Conservation (phyloP, 2,329 filamentous ascomycete genomes). For the Blastomyces emzantsi region DNA sequence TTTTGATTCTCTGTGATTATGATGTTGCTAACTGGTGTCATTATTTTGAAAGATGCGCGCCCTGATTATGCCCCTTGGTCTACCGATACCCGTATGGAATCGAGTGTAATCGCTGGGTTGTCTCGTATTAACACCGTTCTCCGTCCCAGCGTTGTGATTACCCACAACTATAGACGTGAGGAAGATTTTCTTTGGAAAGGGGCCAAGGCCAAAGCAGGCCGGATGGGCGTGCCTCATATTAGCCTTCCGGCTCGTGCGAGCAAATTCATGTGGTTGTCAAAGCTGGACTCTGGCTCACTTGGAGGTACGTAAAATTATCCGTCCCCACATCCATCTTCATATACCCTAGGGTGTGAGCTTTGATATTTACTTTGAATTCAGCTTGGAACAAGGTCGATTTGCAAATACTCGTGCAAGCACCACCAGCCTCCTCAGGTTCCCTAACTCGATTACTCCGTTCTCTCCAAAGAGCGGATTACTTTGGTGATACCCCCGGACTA, state of each 20-base stretch:
- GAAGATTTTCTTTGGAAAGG: conserved; percentile 58
- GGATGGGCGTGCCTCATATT: conserved; percentile 55
- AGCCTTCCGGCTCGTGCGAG: conserved; percentile 58
- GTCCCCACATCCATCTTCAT: conserved; percentile 15
- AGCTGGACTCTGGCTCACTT: conserved; percentile 64
- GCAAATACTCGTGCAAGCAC: conserved; percentile 76
- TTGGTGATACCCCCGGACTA: conserved; percentile 60
- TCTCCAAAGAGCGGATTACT: conserved; percentile 65
- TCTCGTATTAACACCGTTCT: conserved; percentile 63
- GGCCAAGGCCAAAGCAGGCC: conserved; percentile 47
- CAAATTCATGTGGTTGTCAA: conserved; percentile 65
- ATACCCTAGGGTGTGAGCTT: conserved; percentile 6
- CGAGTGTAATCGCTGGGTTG: conserved; percentile 56
- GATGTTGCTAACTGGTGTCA: not conserved
- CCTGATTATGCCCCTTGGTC: conserved; percentile 64
- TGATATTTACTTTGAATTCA: conserved; percentile 24
- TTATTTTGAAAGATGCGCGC: conserved; percentile 50
- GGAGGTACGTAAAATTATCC: conserved; percentile 38
- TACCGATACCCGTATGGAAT: conserved; percentile 58
- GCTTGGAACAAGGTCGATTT: conserved; percentile 71
- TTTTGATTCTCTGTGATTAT: not conserved
- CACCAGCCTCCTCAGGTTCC: conserved; percentile 60
- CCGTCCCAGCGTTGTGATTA: conserved; percentile 65
- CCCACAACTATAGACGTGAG: conserved; percentile 60
- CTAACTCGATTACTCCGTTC: conserved; percentile 69